phyloP scores from a whole-genome alignment of 257 asterid species.

The Sherardia arvensis region DNA sequence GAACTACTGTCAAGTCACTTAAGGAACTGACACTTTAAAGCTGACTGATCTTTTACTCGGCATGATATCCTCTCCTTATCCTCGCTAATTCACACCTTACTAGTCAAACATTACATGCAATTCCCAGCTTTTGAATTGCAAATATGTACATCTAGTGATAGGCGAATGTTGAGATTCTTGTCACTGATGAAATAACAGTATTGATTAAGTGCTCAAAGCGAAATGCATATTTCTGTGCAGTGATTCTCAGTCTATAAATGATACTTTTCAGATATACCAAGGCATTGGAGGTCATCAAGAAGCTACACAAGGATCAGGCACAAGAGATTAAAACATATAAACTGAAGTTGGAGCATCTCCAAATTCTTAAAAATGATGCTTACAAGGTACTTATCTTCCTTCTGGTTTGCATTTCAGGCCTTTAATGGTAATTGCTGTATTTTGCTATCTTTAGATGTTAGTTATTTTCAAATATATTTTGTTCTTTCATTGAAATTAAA shows the following conservation, averaged over 20 bases:
- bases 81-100: neutral
- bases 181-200: neutral
- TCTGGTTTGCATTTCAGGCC: neutral
- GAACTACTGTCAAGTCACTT: neutral
- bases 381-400: conserved; percentile 47
- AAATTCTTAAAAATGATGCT: conserved; percentile 86
- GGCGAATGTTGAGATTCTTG: neutral
- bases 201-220: neutral
- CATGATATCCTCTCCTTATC: conserved; percentile 1
- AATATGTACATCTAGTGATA: neutral
- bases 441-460: neutral
- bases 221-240: neutral
- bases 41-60: neutral
- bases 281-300: conserved; percentile 93
- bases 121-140: neutral
- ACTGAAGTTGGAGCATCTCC: conserved; percentile 89
- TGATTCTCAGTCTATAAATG: neutral
- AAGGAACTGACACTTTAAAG: neutral
- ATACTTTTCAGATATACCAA: conserved; percentile 65
- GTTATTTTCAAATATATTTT: neutral
- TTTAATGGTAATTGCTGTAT: neutral
- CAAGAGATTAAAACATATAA: conserved; percentile 86
- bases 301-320: conserved; percentile 96
- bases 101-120: neutral
- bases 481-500: neutral